Evolutionary conservation across 768 basidiomycete species (phyloP).

Genomic region (Suillus fuscotomentosus): DNA sequence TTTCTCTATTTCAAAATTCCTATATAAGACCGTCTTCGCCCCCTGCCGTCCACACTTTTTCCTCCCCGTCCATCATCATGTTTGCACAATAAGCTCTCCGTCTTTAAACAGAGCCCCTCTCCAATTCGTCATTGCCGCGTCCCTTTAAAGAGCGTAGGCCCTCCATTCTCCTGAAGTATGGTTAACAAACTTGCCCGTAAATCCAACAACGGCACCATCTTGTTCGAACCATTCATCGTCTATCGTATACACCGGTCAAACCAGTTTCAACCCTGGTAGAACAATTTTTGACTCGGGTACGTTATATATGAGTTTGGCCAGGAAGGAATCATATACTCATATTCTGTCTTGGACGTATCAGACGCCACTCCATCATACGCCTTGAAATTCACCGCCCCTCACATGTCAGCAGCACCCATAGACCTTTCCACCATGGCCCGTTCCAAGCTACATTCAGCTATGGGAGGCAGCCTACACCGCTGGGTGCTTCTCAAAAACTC

Average conservation of each 20-base stretch:
- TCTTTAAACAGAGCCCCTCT: conserved; percentile 3
- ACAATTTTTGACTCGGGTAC: conserved; percentile 13
- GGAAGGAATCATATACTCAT: not conserved
- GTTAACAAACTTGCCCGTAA: conserved; percentile 80
- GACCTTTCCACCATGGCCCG: conserved; percentile 65
- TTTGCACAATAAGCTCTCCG: conserved; percentile 30
- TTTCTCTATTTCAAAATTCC: conserved; percentile 30
- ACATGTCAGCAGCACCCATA: conserved; percentile 49
- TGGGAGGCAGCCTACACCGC: conserved; percentile 70
- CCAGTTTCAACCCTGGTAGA: conserved; percentile 21
- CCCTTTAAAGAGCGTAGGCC: conserved; percentile 26
- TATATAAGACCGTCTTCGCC: conserved; percentile 44
- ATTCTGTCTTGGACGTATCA: conserved; percentile 15
- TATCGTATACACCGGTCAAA: conserved; percentile 75
- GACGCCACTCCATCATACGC: conserved; percentile 14
- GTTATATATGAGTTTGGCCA: conserved; percentile 7
- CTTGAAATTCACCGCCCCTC: conserved; percentile 13
- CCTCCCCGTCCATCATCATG: conserved; percentile 37
- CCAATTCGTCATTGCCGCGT: conserved; percentile 22
- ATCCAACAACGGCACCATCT: conserved; percentile 83
- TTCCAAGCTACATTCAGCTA: conserved; percentile 68
- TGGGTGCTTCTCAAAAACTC: conserved; percentile 91
- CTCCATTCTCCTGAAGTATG: conserved; percentile 50
- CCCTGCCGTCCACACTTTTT: conserved; percentile 15
- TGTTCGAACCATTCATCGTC: conserved; percentile 86